Evolutionary conservation across 2,329 filamentous ascomycete species (phyloP).

Genomic region (Penicillium brevicompactum): DNA sequence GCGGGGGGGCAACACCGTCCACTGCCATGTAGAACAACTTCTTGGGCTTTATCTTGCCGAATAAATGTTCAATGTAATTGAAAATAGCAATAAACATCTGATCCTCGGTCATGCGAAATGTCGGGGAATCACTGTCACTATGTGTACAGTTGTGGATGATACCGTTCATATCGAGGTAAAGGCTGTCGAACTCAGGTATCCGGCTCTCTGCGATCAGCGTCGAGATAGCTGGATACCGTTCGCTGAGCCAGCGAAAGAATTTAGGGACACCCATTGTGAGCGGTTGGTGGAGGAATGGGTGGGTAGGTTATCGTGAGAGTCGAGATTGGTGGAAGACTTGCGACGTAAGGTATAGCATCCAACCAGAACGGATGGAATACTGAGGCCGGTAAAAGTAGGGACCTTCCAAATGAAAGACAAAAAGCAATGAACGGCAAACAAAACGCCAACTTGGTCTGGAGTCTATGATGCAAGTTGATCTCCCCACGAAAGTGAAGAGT

Average conservation of each 20-base stretch:
- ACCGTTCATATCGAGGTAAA: slow-evolving; percentile 91
- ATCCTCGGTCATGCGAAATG: slow-evolving; percentile 91
- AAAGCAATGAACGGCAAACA: neutral
- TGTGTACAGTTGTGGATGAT: slow-evolving; percentile 99
- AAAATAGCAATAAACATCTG: slow-evolving; percentile 99
- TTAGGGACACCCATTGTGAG: slow-evolving; percentile 71
- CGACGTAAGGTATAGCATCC: slow-evolving; percentile 10
- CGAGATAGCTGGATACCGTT: slow-evolving; percentile 97
- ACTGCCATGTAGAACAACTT: slow-evolving; percentile 99
- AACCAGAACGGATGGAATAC: slow-evolving; percentile 3
- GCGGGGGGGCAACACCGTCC: slow-evolving; percentile 93
- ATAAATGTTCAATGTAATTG: slow-evolving; percentile 99
- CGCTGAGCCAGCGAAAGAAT: slow-evolving; percentile 98
- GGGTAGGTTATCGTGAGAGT: slow-evolving; percentile 4
- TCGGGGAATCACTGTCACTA: slow-evolving; percentile 89
- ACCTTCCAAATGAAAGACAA: neutral
- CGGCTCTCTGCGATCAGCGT: slow-evolving; percentile 98
- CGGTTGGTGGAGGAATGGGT: slow-evolving; percentile 7
- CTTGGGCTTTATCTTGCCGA: slow-evolving; percentile 98
- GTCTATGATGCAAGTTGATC: slow-evolving; percentile 10
- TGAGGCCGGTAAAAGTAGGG: neutral
- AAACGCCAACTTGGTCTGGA: slow-evolving; percentile 6
- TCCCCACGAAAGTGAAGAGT: slow-evolving; percentile 12
- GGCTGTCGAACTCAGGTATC: slow-evolving; percentile 97
- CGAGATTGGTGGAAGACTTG: slow-evolving; percentile 2